Evolutionary conservation across 2,329 filamentous ascomycete genomes (phyloP).

Genomic region (Penicillium sp.): DNA sequence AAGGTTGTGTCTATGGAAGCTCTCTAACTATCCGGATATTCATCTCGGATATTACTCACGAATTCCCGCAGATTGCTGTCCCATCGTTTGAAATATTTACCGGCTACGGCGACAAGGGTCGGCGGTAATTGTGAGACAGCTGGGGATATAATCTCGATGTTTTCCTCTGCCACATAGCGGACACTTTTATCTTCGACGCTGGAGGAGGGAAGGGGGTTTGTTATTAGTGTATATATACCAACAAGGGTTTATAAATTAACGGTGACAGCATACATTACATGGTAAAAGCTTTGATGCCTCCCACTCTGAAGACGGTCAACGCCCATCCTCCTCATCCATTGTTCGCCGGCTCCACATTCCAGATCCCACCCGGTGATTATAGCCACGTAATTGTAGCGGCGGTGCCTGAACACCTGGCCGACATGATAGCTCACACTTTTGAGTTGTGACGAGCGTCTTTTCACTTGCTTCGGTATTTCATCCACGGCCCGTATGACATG

Average conservation of each 20-base stretch:
- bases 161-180: constrained; percentile 80
- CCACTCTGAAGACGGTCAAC: constrained; percentile 66
- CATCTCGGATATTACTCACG: constrained; percentile 79
- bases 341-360: constrained; percentile 62
- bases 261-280: constrained; percentile 73
- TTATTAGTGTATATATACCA: constrained; percentile 20
- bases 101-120: constrained; percentile 69
- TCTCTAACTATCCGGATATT: constrained; percentile 80
- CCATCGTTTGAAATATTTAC: constrained; percentile 88
- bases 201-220: constrained; percentile 14
- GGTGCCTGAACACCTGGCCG: constrained; percentile 84
- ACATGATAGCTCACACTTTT: constrained; percentile 68
- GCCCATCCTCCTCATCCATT: constrained; percentile 67
- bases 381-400: constrained; percentile 76
- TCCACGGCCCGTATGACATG: constrained; percentile 62
- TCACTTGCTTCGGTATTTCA: constrained; percentile 57
- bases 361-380: constrained; percentile 87
- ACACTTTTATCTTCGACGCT: constrained; percentile 71
- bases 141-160: constrained; percentile 67
- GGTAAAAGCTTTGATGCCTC: constrained; percentile 76
- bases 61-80: constrained; percentile 70
- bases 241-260: background rate
- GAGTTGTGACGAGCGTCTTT: constrained; percentile 39
- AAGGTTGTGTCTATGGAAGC: background rate
- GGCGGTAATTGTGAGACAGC: constrained; percentile 57